Evolutionary conservation across 2,329 filamentous ascomycete species (phyloP).

Genomic region (Clonostachys byssicola): DNA sequence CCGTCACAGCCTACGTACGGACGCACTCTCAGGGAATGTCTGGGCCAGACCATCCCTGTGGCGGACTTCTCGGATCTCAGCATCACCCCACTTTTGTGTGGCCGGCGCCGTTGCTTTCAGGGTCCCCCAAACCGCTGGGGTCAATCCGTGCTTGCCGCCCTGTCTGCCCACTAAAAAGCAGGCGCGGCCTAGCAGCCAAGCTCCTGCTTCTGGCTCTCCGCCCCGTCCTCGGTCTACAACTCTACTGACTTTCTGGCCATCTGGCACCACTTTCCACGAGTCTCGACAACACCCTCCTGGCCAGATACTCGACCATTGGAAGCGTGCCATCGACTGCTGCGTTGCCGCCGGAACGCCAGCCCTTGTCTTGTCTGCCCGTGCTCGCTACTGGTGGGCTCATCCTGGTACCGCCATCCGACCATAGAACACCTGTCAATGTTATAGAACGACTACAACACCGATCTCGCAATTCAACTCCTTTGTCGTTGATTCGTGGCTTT

Average conservation of each 20-base stretch:
- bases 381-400: too few species aligned
- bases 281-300: neutral
- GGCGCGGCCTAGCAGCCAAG: neutral
- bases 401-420: too few species aligned
- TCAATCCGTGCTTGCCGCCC: neutral
- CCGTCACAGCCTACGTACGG: too few species aligned
- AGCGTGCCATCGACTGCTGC: neutral
- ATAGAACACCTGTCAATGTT: too few species aligned
- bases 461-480: too few species aligned
- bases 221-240: constrained; percentile 1
- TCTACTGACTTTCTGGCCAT: constrained; percentile 5
- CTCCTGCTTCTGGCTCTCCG: neutral
- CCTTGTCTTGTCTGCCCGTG: too few species aligned
- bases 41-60: too few species aligned
- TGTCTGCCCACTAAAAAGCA: neutral
- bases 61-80: too few species aligned
- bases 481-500: too few species aligned
- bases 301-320: neutral
- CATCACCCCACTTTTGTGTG: neutral
- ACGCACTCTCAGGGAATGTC: too few species aligned
- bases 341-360: neutral
- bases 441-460: too few species aligned
- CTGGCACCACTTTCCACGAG: neutral
- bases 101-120: neutral
- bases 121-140: neutral